Evolutionary conservation across 2,329 filamentous ascomycete genomes (phyloP), one percentile per base, ranked within the genome.

Genomic region (Arthrobotrys musiformis): DNA sequence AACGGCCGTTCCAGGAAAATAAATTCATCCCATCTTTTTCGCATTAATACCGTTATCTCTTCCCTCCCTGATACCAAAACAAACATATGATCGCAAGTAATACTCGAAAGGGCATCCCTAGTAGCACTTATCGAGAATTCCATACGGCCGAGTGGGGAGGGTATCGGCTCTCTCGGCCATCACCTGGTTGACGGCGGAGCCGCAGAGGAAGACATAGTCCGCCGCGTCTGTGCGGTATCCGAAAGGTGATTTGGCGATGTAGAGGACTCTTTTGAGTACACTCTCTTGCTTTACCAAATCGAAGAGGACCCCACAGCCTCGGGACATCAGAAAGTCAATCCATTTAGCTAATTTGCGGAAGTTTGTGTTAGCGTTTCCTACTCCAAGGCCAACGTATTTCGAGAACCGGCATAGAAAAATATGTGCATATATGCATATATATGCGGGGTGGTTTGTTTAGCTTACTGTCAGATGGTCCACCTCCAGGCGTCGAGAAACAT

Each of bases 121-220:
- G 37, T 48, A 76, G 46, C 72, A 76, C 28, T 76, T 76, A 17
- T 76, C 72, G 40, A 76, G 72, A 19, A 76, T 76, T 9, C 72
- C 72, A 44, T 67, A 76, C 13, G 72, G 72, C 22, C 72, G 54
- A 1, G 72, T 76, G 30, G 72, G 72, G 46, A 76, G 72, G 13
- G 72, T 76, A 52, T 66, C 60, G 8, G 72, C 56, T 61, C 72
- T 56, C 58, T 76, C 72, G 26, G 64, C 28, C 72, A 76, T 76
- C 13, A 76, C 72, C 24, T 76, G 72, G 42, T 76, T 76, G 13
- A 76, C 58, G 2, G 72, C 72, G 19, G 72, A 76, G 44, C 72
- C 72, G 64, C 72, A 76, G 11, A 76, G 56, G 40, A 76, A 76
- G 58, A 76, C 72, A 33, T 76, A 76, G 64, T 76, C 72, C 8